phyloP scores from a whole-genome alignment of 179 eudicot species.

The Actinidia arguta region DNA sequence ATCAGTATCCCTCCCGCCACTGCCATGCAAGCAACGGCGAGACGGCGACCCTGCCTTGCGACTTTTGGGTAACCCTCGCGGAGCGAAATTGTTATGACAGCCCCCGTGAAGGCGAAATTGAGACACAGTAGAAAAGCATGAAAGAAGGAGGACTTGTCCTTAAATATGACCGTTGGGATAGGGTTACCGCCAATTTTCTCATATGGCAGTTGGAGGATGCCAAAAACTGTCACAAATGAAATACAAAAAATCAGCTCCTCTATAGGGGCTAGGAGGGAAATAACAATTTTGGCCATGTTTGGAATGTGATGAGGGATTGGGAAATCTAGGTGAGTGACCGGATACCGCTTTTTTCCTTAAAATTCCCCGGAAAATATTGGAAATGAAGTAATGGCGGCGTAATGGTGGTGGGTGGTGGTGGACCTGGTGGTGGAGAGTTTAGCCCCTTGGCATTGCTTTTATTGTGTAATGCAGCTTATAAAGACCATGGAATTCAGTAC shows the following conservation, averaged over 20 bases:
- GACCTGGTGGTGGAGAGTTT: too few species aligned
- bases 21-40: neutral
- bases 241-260: neutral
- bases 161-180: neutral
- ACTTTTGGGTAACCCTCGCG: neutral
- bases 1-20: neutral
- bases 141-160: slow-evolving; percentile 11
- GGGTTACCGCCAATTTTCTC: neutral
- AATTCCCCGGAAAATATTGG: too few species aligned
- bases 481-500: too few species aligned
- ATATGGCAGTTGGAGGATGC: neutral
- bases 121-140: neutral
- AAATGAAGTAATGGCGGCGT: too few species aligned
- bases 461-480: too few species aligned
- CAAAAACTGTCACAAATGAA: neutral
- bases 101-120: neutral
- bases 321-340: too few species aligned
- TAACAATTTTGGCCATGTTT: neutral
- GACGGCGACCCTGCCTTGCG: neutral
- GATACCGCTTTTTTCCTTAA: too few species aligned
- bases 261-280: neutral
- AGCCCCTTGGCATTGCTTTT: too few species aligned
- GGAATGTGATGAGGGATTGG: too few species aligned
- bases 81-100: neutral
- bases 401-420: too few species aligned